Evolutionary conservation across 169 alveolate genomes (phyloP).

Genomic region (Eimeria zaria): DNA sequence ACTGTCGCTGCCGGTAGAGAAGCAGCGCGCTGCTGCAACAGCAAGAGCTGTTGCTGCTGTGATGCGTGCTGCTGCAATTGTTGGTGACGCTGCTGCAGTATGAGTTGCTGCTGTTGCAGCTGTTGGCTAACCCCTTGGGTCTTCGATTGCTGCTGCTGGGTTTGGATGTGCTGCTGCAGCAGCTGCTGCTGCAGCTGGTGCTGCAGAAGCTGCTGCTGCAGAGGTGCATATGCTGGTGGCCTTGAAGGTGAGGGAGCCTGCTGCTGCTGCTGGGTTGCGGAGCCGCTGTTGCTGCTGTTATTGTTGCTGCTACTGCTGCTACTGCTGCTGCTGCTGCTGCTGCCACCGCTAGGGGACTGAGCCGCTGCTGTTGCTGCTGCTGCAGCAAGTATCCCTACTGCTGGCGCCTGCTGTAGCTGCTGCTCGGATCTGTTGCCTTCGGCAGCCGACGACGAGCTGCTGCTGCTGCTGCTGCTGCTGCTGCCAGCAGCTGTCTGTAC

Average conservation of each 20-base stretch:
- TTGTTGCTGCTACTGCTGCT: not conserved
- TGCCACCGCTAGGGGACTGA: constrained; percentile 47
- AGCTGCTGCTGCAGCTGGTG: constrained; percentile 75
- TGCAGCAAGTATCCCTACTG: constrained; percentile 23
- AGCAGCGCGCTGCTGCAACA: constrained; percentile 31
- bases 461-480: constrained; percentile 50
- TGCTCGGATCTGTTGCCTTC: constrained; percentile 48
- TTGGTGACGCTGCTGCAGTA: constrained; percentile 57
- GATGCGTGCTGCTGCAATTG: constrained; percentile 64
- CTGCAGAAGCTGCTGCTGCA: constrained; percentile 79
- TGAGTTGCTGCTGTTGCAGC: constrained; percentile 70
- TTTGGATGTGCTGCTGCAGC: constrained; percentile 59
- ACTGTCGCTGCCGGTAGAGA: not conserved
- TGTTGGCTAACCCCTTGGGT: constrained; percentile 43
- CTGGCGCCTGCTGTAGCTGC: constrained; percentile 50
- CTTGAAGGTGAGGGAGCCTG: constrained; percentile 59
- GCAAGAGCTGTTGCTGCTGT: constrained; percentile 62
- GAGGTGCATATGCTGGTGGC: constrained; percentile 32
- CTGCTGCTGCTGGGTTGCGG: constrained; percentile 67
- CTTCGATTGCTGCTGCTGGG: constrained; percentile 55
- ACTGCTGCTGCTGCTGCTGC: constrained; percentile 42
- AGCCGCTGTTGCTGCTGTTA: constrained; percentile 38
- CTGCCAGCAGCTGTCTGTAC: constrained; percentile 14
- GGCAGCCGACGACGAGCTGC: constrained; percentile 3
- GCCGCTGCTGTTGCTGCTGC: constrained; percentile 8